phyloP scores from a whole-genome alignment of 2,329 filamentous ascomycete genomes.

The Nemania diffusa region DNA sequence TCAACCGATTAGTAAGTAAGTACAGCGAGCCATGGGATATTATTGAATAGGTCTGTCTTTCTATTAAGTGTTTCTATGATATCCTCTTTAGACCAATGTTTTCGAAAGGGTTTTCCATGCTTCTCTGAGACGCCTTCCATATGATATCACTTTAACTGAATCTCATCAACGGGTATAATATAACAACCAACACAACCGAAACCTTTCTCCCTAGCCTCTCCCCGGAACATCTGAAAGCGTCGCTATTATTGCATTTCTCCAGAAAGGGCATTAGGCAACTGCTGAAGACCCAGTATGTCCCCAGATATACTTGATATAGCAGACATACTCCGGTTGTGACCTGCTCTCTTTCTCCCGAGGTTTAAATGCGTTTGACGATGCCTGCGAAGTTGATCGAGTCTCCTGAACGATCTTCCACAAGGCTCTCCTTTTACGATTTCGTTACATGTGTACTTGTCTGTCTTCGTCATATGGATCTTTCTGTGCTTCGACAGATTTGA shows the following conservation, averaged over 20 bases:
- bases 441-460: slow-evolving; percentile 59
- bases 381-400: slow-evolving; percentile 69
- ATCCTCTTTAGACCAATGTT: not conserved
- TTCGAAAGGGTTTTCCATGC: not conserved
- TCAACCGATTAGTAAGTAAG: no score
- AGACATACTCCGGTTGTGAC: slow-evolving; percentile 19
- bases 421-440: slow-evolving; percentile 47
- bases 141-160: not conserved
- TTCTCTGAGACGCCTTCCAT: not conserved
- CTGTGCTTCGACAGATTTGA: slow-evolving; percentile 74
- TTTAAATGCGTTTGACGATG: slow-evolving; percentile 52
- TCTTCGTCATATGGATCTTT: slow-evolving; percentile 67
- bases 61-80: not conserved
- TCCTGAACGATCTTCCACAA: slow-evolving; percentile 68
- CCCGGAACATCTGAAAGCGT: not conserved
- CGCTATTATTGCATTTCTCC: slow-evolving; percentile 1
- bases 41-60: not conserved
- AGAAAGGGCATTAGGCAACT: not conserved
- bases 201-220: not conserved
- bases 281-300: not conserved
- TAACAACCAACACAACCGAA: not conserved
- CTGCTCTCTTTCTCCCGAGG: slow-evolving; percentile 12
- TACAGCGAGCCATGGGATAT: no score
- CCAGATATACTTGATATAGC: slow-evolving; percentile 15
- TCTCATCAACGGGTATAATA: not conserved